Evolutionary conservation across 345 rosid species (phyloP).

Genomic region (Eucalyptus tenuipes): DNA sequence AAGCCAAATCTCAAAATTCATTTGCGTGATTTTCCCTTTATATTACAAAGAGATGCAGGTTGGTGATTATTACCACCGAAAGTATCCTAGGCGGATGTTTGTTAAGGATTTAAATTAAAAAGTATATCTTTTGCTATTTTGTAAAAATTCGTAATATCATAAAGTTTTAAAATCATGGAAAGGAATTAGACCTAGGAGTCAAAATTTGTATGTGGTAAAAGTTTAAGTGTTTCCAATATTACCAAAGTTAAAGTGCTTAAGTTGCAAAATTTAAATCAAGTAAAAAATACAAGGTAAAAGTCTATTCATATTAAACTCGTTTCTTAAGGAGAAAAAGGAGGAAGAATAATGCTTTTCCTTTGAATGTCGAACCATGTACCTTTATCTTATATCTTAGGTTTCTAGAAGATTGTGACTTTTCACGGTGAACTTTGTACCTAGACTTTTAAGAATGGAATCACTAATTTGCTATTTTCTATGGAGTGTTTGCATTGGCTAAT

Average conservation of each 20-base stretch:
- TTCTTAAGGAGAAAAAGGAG: not conserved
- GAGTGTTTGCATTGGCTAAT: not conserved
- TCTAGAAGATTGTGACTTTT: not conserved
- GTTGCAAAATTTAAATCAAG: not conserved
- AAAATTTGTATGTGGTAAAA: not conserved
- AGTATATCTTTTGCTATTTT: not conserved
- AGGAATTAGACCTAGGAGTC: not conserved
- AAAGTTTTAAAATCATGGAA: not conserved
- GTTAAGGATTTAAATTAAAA: not conserved
- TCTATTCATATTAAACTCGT: not conserved
- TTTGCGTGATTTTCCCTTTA: not conserved
- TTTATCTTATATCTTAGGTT: not conserved
- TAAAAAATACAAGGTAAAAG: not conserved
- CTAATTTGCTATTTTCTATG: not conserved
- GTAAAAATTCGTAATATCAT: not conserved
- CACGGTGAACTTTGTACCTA: not conserved
- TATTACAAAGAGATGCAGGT: not conserved
- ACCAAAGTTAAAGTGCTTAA: not conserved
- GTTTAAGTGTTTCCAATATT: not conserved
- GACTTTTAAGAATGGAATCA: not conserved
- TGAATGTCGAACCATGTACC: not conserved
- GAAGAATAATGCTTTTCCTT: not conserved
- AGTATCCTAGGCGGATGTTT: not conserved
- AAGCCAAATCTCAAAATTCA: not conserved
- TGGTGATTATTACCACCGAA: not conserved